Base-by-base conservation (phyloP, 306 rosid genomes). In the Argentina anserina region DNA sequence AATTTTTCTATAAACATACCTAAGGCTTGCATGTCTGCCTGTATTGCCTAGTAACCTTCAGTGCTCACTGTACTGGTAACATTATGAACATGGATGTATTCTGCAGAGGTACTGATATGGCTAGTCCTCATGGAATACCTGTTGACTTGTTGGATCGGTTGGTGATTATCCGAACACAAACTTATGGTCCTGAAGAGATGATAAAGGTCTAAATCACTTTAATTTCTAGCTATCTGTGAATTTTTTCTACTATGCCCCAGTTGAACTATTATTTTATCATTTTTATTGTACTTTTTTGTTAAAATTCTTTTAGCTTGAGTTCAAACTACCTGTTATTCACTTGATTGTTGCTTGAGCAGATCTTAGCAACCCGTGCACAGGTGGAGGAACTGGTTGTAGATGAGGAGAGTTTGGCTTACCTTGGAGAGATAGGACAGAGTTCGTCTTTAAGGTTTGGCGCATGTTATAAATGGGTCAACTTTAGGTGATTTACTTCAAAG, bases 71-170 rank as follows among this genome's bases (percentile, higher is more conserved):
- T 20, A 13, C 28, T 17, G 55, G 31, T 26, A 39, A 39, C 73
- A 55, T 72, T 71, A 53, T 79, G 31, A 80, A 63, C 75, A 47
- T 78, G 63, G 67, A 65, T 73, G 26, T 73, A 64, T 75, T 55
- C 45, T 53, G 31, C 86, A 91, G 97, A 83, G 96, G 97, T 28
- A 91, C 97, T 42, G 97, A 91, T 81, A 94, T 91, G 99, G 80
- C 82, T 75, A 89, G 99, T 80, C 97, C 99, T 74, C 99, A 94
- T 77, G 99, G 99, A 78, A 89, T 94, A 83, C 99, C 99, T 21
- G 93, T 91, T 9, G 96, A 91, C 86, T 89, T 94, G 72, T 76
- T 94, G 84, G 99, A 94, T 81, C 88, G 96, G 58, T 77, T 94
- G 81, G 95, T 84, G 75, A 94, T 94, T 77, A 87, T 94, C 76